Evolutionary conservation across 306 rosid genomes (phyloP).

Genomic region (Dalbergia oliveri): DNA sequence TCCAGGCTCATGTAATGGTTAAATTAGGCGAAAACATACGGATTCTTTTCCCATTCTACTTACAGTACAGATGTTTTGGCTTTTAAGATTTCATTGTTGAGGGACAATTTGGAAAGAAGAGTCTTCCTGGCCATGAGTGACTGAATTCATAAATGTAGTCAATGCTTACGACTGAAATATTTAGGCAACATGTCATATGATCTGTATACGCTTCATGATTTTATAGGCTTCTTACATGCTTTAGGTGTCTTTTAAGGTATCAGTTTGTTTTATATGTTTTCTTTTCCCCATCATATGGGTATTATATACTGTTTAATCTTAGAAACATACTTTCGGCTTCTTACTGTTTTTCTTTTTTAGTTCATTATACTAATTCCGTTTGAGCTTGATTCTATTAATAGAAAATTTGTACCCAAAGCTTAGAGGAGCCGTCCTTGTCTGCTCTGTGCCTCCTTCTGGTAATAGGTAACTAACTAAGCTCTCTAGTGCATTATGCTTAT

Average conservation of each 20-base stretch:
- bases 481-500: slow-evolving; percentile 4
- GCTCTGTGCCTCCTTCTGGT: slow-evolving; percentile 97
- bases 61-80: background rate
- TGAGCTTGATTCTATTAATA: slow-evolving; percentile 46
- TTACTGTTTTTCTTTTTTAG: background rate
- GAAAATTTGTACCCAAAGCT: slow-evolving; percentile 63
- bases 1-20: background rate
- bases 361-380: slow-evolving; percentile 43
- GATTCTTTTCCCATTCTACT: no score
- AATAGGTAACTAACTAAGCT: slow-evolving; percentile 66
- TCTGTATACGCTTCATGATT: slow-evolving; percentile 17
- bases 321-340: background rate
- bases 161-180: background rate
- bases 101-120: background rate
- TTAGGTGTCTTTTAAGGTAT: background rate
- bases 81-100: background rate
- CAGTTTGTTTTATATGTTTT: background rate
- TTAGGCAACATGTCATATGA: slow-evolving; percentile 3
- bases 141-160: background rate
- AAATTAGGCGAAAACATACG: background rate
- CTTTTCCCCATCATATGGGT: background rate
- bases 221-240: background rate
- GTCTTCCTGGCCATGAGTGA: background rate
- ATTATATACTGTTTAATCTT: background rate
- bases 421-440: slow-evolving; percentile 75